Percentiles rank a stretch among this genome's conserved stretches.
These are phyloP conservation scores for Cladosporium sphaerospermum DNA, from an alignment of 2,329 filamentous ascomycete species.

Conservation along the genomic window DNA sequence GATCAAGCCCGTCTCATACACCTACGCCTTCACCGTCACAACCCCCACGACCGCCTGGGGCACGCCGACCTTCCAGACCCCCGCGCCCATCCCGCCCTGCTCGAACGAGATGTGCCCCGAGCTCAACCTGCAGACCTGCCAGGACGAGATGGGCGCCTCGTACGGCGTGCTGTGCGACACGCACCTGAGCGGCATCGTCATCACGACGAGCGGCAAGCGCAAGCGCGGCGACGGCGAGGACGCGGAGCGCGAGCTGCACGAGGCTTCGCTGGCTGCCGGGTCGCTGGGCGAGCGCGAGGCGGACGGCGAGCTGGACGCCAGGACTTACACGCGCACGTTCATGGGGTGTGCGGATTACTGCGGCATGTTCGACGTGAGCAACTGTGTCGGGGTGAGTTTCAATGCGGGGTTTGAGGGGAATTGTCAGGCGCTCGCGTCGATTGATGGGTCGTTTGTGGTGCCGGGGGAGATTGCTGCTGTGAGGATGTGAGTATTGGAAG, in stretches of 20 bases:
- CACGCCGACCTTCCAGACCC: constrained; percentile 14
- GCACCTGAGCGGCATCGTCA: constrained; percentile 15
- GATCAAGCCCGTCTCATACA: constrained; percentile 11
- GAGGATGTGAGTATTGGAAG: no score
- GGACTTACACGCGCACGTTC: constrained; percentile 15
- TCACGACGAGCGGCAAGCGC: constrained; percentile 17
- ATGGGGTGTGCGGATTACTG: constrained; percentile 16
- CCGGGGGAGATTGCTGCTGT: constrained; percentile 14
- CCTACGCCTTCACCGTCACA: constrained; percentile 15
- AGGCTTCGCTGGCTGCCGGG: constrained; percentile 4
- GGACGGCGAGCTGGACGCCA: constrained; percentile 9
- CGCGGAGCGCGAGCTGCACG: constrained; percentile 6
- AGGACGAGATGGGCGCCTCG: constrained; percentile 8
- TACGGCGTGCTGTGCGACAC: constrained; percentile 20
- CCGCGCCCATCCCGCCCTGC: constrained; percentile 15
- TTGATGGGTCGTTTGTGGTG: constrained; percentile 15
- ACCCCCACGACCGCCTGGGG: constrained; percentile 16
- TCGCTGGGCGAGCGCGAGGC: constrained; percentile 13
- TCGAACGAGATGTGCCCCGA: constrained; percentile 15
- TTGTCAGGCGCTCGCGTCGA: constrained; percentile 1
- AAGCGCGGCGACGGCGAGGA: constrained; percentile 4
- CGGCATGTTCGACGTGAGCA: constrained; percentile 12
- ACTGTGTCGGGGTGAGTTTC: constrained; percentile 16
- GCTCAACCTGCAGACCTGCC: constrained; percentile 13
- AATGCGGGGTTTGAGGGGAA: constrained; percentile 11